These are phyloP conservation scores for Pichia nanzhaoensis DNA, from an alignment of 805 yeast species.

Conservation along the genomic window DNA sequence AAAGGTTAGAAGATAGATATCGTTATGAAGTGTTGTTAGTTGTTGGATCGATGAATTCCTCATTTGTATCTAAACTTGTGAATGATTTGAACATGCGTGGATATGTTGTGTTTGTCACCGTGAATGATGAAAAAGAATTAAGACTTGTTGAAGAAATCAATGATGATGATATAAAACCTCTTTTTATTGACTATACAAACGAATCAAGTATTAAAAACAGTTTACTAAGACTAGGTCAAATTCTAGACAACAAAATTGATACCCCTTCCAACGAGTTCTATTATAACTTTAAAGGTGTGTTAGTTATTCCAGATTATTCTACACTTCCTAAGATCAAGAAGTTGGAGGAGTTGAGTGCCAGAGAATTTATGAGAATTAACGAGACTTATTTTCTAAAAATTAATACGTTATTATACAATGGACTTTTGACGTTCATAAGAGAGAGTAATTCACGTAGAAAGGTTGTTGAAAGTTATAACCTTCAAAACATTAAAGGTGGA, in stretches of 20 bases:
- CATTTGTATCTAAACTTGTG: slow-evolving; percentile 61
- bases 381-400: slow-evolving; percentile 23
- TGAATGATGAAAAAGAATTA: slow-evolving; percentile 54
- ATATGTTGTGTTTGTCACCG: slow-evolving; percentile 71
- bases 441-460: slow-evolving; percentile 26
- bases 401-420: slow-evolving; percentile 25
- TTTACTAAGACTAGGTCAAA: slow-evolving; percentile 40
- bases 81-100: slow-evolving; percentile 74
- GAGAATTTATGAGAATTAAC: slow-evolving; percentile 25
- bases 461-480: slow-evolving; percentile 21
- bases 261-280: slow-evolving; percentile 47
- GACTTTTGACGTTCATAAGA: slow-evolving; percentile 24
- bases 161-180: slow-evolving; percentile 61
- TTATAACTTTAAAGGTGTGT: slow-evolving; percentile 54
- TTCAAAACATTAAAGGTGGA: slow-evolving; percentile 19
- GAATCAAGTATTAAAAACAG: slow-evolving; percentile 39
- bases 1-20: slow-evolving; percentile 59
- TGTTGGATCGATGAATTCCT: slow-evolving; percentile 73
- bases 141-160: slow-evolving; percentile 50
- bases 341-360: slow-evolving; percentile 23
- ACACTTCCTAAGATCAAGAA: slow-evolving; percentile 28
- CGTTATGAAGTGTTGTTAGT: slow-evolving; percentile 68
- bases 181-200: slow-evolving; percentile 45
- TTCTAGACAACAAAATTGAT: slow-evolving; percentile 35
- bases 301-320: slow-evolving; percentile 57